Conservation (phyloP, 306 rosid species). For the Ormosia emarginata region DNA sequence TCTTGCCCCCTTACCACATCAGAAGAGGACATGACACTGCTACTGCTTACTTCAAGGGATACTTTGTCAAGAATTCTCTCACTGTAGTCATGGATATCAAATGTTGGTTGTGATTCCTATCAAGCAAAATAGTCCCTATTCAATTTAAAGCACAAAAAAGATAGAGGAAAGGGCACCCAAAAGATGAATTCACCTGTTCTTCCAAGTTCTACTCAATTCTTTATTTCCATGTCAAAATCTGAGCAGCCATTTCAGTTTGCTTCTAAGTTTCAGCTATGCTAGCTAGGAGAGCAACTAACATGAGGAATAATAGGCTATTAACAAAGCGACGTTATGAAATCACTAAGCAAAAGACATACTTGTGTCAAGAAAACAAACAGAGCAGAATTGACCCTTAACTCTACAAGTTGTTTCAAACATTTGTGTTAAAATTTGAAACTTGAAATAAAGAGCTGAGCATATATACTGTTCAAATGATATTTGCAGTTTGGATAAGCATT, state of each 20-base stretch:
- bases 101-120: constrained; percentile 74
- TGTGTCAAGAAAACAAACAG: background rate
- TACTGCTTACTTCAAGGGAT: constrained; percentile 49
- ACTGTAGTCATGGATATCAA: constrained; percentile 79
- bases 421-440: too few relatives aligned
- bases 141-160: constrained; percentile 14
- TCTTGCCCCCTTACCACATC: constrained; percentile 68
- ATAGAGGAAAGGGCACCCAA: background rate
- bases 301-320: constrained; percentile 11
- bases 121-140: constrained; percentile 10
- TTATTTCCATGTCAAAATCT: constrained; percentile 87
- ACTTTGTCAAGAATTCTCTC: constrained; percentile 60
- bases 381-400: background rate
- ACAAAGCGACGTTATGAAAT: background rate
- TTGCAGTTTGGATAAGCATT: background rate
- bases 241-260: constrained; percentile 79
- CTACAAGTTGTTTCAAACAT: background rate
- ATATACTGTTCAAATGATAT: background rate
- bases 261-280: constrained; percentile 83
- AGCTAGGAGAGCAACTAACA: constrained; percentile 77
- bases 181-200: constrained; percentile 68
- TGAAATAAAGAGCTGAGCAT: background rate
- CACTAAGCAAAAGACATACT: background rate
- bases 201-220: constrained; percentile 77
- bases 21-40: constrained; percentile 46